Evolutionary conservation across 139 green algal genomes (phyloP).

Genomic region (Raphidocelis subcapitata): DNA sequence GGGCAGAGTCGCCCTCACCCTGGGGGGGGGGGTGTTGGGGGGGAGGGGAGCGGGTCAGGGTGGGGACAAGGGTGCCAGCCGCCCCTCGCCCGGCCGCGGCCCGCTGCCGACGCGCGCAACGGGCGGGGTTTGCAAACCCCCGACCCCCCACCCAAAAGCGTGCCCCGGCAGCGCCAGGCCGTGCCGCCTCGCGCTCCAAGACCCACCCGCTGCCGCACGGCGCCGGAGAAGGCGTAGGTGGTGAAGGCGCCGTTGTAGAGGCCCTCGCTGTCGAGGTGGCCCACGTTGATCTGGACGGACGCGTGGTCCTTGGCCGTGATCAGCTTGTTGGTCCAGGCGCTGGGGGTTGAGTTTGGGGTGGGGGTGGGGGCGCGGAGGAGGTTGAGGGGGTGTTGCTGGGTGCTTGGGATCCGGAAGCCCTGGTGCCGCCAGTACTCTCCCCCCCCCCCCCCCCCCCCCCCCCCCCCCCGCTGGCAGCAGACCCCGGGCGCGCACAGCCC

Average conservation of each 20-base stretch:
- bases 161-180: background rate
- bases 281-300: conserved; percentile 98
- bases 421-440: background rate
- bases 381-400: background rate
- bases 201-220: conserved; percentile 79
- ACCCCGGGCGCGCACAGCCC: too few relatives aligned
- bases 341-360: too few relatives aligned
- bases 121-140: background rate
- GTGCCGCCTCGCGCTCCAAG: background rate
- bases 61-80: background rate
- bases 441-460: too few relatives aligned
- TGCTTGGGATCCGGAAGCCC: too few relatives aligned
- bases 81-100: background rate
- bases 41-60: background rate
- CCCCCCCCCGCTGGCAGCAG: too few relatives aligned
- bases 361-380: background rate
- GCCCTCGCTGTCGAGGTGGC: conserved; percentile 95
- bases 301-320: conserved; percentile 99
- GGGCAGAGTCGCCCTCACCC: conserved; percentile 85
- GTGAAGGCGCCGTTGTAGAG: conserved; percentile 93
- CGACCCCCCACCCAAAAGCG: background rate
- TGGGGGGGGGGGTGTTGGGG: conserved; percentile 22
- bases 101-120: background rate
- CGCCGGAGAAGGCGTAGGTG: conserved; percentile 93
- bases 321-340: conserved; percentile 98